Conservation (phyloP, 2,329 filamentous ascomycete species). For the Trichoderma koningiopsis region DNA sequence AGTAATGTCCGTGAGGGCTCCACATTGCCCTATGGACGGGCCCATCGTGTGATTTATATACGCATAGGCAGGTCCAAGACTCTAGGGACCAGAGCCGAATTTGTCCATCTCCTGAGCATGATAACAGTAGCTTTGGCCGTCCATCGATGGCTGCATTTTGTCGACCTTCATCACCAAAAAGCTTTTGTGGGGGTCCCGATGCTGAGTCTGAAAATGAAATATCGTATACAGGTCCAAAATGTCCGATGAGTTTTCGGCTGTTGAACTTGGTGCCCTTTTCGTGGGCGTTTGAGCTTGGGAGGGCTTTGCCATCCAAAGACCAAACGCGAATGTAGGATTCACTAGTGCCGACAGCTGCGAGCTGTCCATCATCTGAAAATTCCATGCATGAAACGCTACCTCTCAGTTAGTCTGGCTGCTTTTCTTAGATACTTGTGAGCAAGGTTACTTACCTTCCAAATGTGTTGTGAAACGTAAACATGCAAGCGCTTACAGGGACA, state of each 20-base stretch:
- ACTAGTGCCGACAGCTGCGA: conserved; percentile 85
- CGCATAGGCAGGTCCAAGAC: conserved; percentile 86
- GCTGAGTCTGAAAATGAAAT: conserved; percentile 82
- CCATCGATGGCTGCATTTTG: conserved; percentile 50
- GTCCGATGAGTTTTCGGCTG: conserved; percentile 78
- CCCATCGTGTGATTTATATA: conserved; percentile 90
- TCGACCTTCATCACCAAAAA: conserved; percentile 54
- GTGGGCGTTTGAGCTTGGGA: conserved; percentile 65
- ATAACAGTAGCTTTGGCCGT: conserved; percentile 76
- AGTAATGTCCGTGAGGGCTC: conserved; percentile 95
- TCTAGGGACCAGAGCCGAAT: conserved; percentile 93
- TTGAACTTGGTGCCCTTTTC: conserved; percentile 62
- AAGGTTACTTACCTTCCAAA: conserved; percentile 70
- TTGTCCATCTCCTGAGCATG: conserved; percentile 82
- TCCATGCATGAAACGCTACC: conserved; percentile 87
- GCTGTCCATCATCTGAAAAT: conserved; percentile 85
- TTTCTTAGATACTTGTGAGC: too few species aligned
- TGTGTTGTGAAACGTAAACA: conserved; percentile 98
- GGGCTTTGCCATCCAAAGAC: conserved; percentile 81
- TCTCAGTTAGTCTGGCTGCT: not conserved
- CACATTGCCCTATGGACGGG: conserved; percentile 87
- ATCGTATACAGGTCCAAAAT: conserved; percentile 85
- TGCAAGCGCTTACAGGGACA: conserved; percentile 83
- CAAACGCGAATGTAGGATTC: conserved; percentile 97
- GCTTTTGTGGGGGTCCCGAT: conserved; percentile 51